Conservation (phyloP, 805 yeast genomes). For the Maudiozyma bulderi region DNA sequence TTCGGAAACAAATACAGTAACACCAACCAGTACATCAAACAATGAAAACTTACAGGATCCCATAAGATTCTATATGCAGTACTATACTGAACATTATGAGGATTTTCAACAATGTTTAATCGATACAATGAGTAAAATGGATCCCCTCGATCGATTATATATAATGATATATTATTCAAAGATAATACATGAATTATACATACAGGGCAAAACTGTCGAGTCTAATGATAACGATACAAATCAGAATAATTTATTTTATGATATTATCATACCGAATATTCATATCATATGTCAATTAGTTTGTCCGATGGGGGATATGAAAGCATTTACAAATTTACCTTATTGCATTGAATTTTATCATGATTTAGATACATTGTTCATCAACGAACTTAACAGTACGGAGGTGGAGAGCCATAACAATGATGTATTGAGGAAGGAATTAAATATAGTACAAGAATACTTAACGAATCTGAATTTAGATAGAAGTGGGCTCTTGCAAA, state of each 20-base stretch:
- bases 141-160: slow-evolving; percentile 23
- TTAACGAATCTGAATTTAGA: slow-evolving; percentile 16
- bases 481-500: slow-evolving; percentile 1
- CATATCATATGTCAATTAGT: not conserved
- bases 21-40: not conserved
- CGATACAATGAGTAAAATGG: slow-evolving; percentile 23
- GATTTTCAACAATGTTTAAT: slow-evolving; percentile 29
- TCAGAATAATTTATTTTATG: not conserved
- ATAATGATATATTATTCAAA: slow-evolving; percentile 14
- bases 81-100: slow-evolving; percentile 24
- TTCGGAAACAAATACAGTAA: not conserved
- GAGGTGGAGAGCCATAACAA: not conserved
- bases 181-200: slow-evolving; percentile 10
- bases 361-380: not conserved
- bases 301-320: slow-evolving; percentile 1
- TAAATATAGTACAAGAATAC: slow-evolving; percentile 11
- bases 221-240: not conserved
- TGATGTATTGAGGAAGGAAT: not conserved
- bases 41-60: slow-evolving; percentile 39
- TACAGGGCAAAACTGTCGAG: slow-evolving; percentile 13
- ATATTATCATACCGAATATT: slow-evolving; percentile 1
- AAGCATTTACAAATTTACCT: slow-evolving; percentile 1
- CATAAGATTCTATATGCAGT: slow-evolving; percentile 21
- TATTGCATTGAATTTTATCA: not conserved
- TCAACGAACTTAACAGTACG: too few relatives aligned